Percentiles rank a stretch among this genome's conserved stretches.
Evolutionary conservation across 2,329 filamentous ascomycete species (phyloP).

Genomic region (Hirsutella thompsonii): DNA sequence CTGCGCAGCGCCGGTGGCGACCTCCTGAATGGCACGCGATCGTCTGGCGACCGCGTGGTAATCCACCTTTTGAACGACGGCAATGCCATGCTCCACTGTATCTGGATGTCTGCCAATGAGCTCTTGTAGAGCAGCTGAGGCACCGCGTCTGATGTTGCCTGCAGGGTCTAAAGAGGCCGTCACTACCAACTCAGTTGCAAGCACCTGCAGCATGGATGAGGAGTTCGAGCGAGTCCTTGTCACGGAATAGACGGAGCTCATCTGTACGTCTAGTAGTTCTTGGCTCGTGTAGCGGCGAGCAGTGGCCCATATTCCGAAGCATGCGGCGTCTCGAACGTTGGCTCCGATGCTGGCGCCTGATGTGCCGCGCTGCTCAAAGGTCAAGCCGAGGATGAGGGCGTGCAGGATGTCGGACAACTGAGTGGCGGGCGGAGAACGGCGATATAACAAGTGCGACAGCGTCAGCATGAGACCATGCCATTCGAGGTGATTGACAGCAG

Average conservation of each 20-base stretch:
- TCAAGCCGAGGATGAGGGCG: conserved; percentile 64
- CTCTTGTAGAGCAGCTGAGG: conserved; percentile 89
- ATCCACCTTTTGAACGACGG: conserved; percentile 78
- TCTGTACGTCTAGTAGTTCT: conserved; percentile 56
- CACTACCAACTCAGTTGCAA: conserved; percentile 71
- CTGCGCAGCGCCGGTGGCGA: conserved; percentile 55
- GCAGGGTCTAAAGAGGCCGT: conserved; percentile 78
- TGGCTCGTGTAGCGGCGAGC: conserved; percentile 73
- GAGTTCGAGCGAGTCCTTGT: conserved; percentile 21
- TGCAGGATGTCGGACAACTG: conserved; percentile 64
- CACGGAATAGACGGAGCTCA: conserved; percentile 25
- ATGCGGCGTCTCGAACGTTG: conserved; percentile 88
- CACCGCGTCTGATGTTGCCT: conserved; percentile 84
- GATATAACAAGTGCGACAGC: conserved; percentile 74
- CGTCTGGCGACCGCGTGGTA: conserved; percentile 89
- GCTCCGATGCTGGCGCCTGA: conserved; percentile 78
- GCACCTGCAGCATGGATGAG: conserved; percentile 53
- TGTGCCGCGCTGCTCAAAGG: conserved; percentile 78
- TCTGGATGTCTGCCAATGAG: conserved; percentile 87
- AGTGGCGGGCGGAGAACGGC: conserved; percentile 60
- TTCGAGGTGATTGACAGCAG: conserved; percentile 64
- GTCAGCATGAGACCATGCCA: conserved; percentile 93
- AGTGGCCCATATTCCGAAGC: conserved; percentile 90
- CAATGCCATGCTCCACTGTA: conserved; percentile 67
- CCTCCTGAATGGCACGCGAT: conserved; percentile 66